Evolutionary conservation across 176 grass and related monocot species (phyloP), one percentile per base, ranked within the genome.

Genomic region (Chloris gayana): DNA sequence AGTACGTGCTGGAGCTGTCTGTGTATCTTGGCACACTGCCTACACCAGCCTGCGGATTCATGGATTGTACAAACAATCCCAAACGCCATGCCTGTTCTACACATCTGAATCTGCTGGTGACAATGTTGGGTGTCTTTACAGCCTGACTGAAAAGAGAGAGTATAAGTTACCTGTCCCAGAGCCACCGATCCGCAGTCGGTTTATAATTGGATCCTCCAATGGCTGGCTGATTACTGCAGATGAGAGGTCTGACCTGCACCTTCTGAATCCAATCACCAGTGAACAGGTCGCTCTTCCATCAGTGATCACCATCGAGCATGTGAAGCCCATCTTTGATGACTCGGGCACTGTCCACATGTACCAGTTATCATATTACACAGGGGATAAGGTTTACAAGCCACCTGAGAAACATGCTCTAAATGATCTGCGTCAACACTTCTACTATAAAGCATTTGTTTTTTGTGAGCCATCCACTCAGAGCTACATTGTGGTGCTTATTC

Each of bases 261-360:
- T 53, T 34, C 17, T 73, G 10, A 73, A 73, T 34, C 70, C 71
- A 10, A 35, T 74, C 31, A 74, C 49, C 15, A 19, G 71, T 7
- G 49, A 74, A 35, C 49, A 74, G 71, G 21, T 74, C 14, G 30
- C 71, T 1, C 71, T 74, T 6, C 71, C 49, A 1, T 56, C 30
- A 1, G 71, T 56, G 18, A 35, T 7, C 4, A 74, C 49, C 5
- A 74, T 73, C 1, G 46, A 53, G 70, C 47, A 73, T 33, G 70
- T 73, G 29, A 73, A 34, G 29, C 70, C 70, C 71, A 8, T 73
- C 19, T 54, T 56, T 56, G 71, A 56, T 74, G 71, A 13, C 0
- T 74, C 31, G 3, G 71, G 71, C 11, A 7, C 18, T 54, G n/a
- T 73, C 30, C 1, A 22, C 31, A 73, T 14, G 6, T 73, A 54